Evolutionary conservation across 1,284 basidiomycete genomes (phyloP).

Genomic region (Ustilago lituana): DNA sequence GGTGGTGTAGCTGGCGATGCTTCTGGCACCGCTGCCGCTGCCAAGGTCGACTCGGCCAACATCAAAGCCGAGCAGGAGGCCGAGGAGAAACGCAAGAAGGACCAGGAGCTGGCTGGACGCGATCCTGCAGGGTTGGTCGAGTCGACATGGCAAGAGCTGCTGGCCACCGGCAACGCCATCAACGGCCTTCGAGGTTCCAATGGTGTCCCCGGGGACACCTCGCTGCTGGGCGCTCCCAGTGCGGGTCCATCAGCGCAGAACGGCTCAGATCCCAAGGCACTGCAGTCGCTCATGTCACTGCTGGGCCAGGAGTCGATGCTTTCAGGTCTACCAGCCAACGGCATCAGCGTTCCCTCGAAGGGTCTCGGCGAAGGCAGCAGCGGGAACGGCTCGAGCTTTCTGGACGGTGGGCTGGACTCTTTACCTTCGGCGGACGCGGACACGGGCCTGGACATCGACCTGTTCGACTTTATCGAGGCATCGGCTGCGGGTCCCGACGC

Average conservation of each 20-base stretch:
- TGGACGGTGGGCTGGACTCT: slow-evolving; percentile 31
- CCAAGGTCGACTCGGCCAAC: slow-evolving; percentile 34
- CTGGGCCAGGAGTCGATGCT: slow-evolving; percentile 47
- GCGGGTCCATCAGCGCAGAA: slow-evolving; percentile 20
- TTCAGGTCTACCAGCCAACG: slow-evolving; percentile 25
- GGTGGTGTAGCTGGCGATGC: slow-evolving; percentile 16
- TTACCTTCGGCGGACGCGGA: slow-evolving; percentile 49
- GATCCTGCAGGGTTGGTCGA: slow-evolving; percentile 53
- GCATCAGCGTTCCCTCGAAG: slow-evolving; percentile 16
- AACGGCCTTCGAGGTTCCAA: slow-evolving; percentile 15
- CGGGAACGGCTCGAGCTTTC: slow-evolving; percentile 23
- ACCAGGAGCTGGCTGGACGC: slow-evolving; percentile 33
- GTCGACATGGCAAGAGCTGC: slow-evolving; percentile 54
- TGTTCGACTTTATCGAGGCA: slow-evolving; percentile 58
- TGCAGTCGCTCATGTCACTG: slow-evolving; percentile 49
- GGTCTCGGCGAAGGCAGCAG: slow-evolving; percentile 11
- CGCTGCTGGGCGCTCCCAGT: slow-evolving; percentile 30
- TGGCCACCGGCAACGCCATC: slow-evolving; percentile 28
- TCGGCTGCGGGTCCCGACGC: slow-evolving; percentile 50
- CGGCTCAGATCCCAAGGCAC: slow-evolving; percentile 37
- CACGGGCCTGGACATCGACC: slow-evolving; percentile 44
- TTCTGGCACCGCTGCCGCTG: slow-evolving; percentile 17
- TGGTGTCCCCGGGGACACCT: slow-evolving; percentile 14
- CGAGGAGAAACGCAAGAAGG: slow-evolving; percentile 41
- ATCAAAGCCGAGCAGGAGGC: slow-evolving; percentile 49